A percentile compares a stretch with the other conserved stretches of the same genome.
Conservation (phyloP, 2,329 filamentous ascomycete species). For the Cryoendolithus antarcticus region DNA sequence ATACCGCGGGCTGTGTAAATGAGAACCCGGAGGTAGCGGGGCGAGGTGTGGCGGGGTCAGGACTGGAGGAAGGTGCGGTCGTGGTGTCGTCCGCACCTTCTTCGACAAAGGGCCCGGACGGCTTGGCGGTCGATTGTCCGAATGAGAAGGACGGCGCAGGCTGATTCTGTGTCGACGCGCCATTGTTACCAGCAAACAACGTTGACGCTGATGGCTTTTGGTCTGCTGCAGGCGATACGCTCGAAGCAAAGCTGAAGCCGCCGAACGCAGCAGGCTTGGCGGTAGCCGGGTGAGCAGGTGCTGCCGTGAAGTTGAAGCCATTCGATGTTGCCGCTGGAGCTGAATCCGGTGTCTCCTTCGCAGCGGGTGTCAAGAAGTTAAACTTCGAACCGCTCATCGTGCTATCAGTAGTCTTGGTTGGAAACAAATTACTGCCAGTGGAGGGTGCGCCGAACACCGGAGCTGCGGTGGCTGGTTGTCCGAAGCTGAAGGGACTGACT, state of each 20-base stretch:
- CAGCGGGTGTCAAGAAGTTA: too few species aligned
- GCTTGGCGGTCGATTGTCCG: neutral
- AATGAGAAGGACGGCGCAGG: slow-evolving; percentile 1
- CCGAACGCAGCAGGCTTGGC: neutral
- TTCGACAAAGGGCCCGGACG: slow-evolving; percentile 2
- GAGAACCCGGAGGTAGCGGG: neutral
- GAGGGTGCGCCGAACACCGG: neutral
- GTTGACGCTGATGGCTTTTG: neutral
- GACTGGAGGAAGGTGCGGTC: neutral
- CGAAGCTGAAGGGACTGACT: slow-evolving; percentile 1
- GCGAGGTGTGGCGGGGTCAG: neutral
- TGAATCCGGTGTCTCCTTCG: too few species aligned
- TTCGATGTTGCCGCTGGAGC: neutral
- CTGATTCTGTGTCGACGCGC: neutral
- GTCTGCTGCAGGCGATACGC: neutral
- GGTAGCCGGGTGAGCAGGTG: neutral
- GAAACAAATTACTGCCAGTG: too few species aligned
- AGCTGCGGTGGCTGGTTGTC: slow-evolving; percentile 1
- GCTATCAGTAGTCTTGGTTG: too few species aligned
- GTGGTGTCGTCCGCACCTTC: slow-evolving; percentile 2
- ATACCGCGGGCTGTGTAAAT: slow-evolving; percentile 3
- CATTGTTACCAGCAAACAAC: slow-evolving; percentile 1
- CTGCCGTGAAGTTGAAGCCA: neutral
- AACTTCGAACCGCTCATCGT: too few species aligned
- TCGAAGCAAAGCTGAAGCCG: slow-evolving; percentile 1